These are phyloP conservation scores for Cryptococcus deneoformans DNA, from an alignment of 1,284 basidiomycete species.

Conservation along the genomic window DNA sequence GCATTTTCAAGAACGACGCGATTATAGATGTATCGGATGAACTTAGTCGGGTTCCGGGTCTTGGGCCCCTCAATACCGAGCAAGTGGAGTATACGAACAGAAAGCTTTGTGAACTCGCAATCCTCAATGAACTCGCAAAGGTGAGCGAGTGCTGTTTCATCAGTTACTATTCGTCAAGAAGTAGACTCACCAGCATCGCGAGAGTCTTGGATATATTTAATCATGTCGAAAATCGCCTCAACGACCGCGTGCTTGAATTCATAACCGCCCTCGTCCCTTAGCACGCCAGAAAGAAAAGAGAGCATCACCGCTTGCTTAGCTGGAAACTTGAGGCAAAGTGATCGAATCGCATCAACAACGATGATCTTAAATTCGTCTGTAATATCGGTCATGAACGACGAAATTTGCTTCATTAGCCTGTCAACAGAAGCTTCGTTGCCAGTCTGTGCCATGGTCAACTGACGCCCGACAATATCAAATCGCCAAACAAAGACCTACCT, in stretches of 20 bases:
- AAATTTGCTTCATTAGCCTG: conserved; percentile 99
- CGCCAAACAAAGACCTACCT: conserved; percentile 55
- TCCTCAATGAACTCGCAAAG: conserved; percentile 99
- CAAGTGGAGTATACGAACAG: conserved; percentile 92
- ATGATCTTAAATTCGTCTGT: conserved; percentile 99
- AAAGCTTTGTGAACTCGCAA: conserved; percentile 99
- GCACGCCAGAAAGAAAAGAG: conserved; percentile 86
- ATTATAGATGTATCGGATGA: conserved; percentile 99
- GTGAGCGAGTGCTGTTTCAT: conserved; percentile 76
- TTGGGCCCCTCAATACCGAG: conserved; percentile 96
- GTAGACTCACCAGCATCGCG: conserved; percentile 68
- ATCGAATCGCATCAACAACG: conserved; percentile 97
- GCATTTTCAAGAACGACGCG: conserved; percentile 98
- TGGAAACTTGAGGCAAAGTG: conserved; percentile 98
- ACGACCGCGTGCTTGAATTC: conserved; percentile 99
- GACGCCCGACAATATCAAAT: too few relatives aligned
- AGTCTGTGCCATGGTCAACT: conserved; percentile 56
- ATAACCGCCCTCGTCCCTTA: conserved; percentile 97
- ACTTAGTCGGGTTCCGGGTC: conserved; percentile 92
- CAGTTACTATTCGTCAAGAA: not conserved
- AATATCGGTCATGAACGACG: conserved; percentile 98
- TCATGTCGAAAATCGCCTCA: conserved; percentile 99
- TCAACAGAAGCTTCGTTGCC: conserved; percentile 99
- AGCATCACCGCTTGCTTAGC: conserved; percentile 94
- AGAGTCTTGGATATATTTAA: conserved; percentile 93